Evolutionary conservation across 805 yeast species (phyloP).

Genomic region (Hanseniaspora hatyaiensis): DNA sequence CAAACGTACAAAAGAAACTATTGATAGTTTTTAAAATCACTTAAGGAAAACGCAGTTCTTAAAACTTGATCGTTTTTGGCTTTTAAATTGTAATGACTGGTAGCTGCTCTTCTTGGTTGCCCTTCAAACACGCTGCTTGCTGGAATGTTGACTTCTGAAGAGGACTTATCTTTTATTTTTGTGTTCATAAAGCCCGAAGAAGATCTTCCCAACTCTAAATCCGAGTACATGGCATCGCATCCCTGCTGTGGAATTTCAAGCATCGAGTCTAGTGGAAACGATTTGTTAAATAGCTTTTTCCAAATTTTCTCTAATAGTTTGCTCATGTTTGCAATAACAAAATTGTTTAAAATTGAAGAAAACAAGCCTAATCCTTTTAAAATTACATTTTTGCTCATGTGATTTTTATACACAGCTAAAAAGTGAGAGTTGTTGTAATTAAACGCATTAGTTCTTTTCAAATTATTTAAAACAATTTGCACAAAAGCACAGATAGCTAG

Average conservation of each 20-base stretch:
- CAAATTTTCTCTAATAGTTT: not conserved
- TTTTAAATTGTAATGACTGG: conserved; percentile 6
- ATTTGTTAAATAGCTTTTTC: not conserved
- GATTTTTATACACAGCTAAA: not conserved
- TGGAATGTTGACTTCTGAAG: too few species aligned
- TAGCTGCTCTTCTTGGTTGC: conserved; percentile 6
- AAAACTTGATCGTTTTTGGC: conserved; percentile 6
- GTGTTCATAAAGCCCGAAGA: not conserved
- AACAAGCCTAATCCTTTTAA: not conserved
- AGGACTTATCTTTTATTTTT: not conserved
- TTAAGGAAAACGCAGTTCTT: conserved; percentile 15
- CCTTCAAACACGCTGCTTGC: not conserved
- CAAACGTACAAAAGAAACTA: not conserved
- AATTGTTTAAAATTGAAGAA: not conserved
- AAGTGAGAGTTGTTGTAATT: not conserved
- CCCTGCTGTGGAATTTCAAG: not conserved
- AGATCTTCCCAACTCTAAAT: conserved; percentile 10
- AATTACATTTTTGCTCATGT: conserved; percentile 5
- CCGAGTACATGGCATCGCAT: not conserved
- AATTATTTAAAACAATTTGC: conserved; percentile 1
- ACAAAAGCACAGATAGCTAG: not conserved
- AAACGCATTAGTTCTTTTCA: conserved; percentile 1
- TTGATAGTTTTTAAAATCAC: conserved; percentile 14
- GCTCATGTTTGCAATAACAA: not conserved
- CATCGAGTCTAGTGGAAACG: not conserved